phyloP scores from a whole-genome alignment of 1,139 yeast species.

The Wickerhamiella infanticola region DNA sequence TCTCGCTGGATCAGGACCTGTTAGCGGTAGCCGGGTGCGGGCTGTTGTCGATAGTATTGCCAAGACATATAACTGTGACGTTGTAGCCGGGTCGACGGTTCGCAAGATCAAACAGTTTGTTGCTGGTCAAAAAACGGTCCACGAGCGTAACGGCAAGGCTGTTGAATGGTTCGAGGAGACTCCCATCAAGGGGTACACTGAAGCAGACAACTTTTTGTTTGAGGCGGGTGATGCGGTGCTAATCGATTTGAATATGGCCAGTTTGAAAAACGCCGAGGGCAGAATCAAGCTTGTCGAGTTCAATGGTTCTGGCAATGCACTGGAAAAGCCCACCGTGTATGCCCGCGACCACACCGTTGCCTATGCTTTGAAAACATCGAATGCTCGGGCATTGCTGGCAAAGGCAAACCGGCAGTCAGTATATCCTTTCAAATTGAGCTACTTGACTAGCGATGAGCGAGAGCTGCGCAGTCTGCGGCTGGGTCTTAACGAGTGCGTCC shows the following conservation, averaged over 20 bases:
- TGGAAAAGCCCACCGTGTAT: conserved; percentile 44
- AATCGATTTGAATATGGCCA: conserved; percentile 69
- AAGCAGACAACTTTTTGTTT: conserved; percentile 41
- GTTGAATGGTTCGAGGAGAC: conserved; percentile 50
- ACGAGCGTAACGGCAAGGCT: conserved; percentile 83
- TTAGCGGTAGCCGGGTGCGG: conserved; percentile 59
- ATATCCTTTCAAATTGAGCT: conserved; percentile 67
- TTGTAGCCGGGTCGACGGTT: conserved; percentile 84
- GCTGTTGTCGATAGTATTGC: conserved; percentile 70
- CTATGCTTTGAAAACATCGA: conserved; percentile 60
- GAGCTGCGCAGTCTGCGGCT: conserved; percentile 37
- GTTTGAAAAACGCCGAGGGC: conserved; percentile 30
- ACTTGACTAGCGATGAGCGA: conserved; percentile 16
- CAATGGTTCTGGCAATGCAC: conserved; percentile 18
- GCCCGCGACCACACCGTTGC: conserved; percentile 73
- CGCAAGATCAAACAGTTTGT: conserved; percentile 84
- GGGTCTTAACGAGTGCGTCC: conserved; percentile 68
- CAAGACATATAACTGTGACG: conserved; percentile 58
- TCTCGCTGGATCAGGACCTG: conserved; percentile 32
- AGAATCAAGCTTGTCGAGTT: conserved; percentile 18
- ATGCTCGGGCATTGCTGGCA: conserved; percentile 56
- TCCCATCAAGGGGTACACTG: conserved; percentile 13
- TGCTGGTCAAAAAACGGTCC: conserved; percentile 92
- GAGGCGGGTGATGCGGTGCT: conserved; percentile 74
- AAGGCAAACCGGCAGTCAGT: conserved; percentile 66